Conservation (phyloP, 768 basidiomycete genomes). For the Russula ochroleuca region DNA sequence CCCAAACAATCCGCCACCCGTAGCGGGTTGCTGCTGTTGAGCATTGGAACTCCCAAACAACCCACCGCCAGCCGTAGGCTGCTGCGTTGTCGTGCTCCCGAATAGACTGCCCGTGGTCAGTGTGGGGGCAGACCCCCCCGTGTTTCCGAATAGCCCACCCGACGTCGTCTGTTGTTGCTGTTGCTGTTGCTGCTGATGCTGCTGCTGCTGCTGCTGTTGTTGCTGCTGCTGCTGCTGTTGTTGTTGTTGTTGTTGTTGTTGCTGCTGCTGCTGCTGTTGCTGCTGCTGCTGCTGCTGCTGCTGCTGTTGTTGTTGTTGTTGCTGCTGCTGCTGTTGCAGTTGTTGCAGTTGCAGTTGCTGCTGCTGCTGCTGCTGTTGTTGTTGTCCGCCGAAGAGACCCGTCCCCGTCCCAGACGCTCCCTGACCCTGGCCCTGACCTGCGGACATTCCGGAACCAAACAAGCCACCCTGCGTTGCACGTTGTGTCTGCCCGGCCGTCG, state of each 20-base stretch:
- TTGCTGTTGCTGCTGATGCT: background rate
- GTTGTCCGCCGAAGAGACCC: constrained; percentile 20
- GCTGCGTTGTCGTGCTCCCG: constrained; percentile 12
- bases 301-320: constrained; percentile 12
- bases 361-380: constrained; percentile 4
- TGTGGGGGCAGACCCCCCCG: constrained; percentile 26
- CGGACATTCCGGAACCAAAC: constrained; percentile 24
- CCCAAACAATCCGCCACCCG: background rate
- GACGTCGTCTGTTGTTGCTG: constrained; percentile 16
- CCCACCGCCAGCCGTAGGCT: constrained; percentile 23
- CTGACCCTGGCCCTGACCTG: constrained; percentile 25
- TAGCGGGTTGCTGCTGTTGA: background rate
- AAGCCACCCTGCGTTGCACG: constrained; percentile 28
- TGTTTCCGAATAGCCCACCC: constrained; percentile 26
- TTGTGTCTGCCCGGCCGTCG: constrained; percentile 10
- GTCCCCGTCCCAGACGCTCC: constrained; percentile 21
- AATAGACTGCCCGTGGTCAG: constrained; percentile 27
- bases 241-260: too few relatives aligned
- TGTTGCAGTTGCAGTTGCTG: background rate
- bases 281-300: background rate
- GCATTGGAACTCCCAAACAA: constrained; percentile 33
- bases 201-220: background rate
- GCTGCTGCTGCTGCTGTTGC: constrained; percentile 3
- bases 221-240: constrained; percentile 1
- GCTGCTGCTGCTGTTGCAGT: background rate